Evolutionary conservation across 257 asterid genomes (phyloP).

Genomic region (Rhazya stricta): DNA sequence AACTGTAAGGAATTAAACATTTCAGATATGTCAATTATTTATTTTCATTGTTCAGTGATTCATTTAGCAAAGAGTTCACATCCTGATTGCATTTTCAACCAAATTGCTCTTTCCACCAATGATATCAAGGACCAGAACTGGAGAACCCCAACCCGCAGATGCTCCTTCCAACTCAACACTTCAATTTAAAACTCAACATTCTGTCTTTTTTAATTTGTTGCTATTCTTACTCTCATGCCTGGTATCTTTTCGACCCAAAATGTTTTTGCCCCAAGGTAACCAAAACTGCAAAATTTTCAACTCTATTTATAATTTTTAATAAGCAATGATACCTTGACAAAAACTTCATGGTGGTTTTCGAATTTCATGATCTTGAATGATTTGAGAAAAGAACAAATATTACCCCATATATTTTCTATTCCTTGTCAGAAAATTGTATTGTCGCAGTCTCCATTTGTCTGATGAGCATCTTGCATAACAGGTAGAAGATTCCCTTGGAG

Average conservation of each 20-base stretch:
- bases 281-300: no score
- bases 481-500: constrained; percentile 16
- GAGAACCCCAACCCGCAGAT: no score
- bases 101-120: not conserved
- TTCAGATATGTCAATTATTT: not conserved
- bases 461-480: constrained; percentile 14
- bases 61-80: not conserved
- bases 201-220: no score
- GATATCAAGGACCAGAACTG: no score
- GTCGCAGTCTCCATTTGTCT: not conserved
- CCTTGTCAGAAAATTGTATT: not conserved
- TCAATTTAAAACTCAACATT: no score
- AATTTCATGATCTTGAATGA: not conserved
- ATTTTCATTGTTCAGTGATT: not conserved
- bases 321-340: not conserved
- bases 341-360: not conserved
- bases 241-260: no score
- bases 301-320: not conserved
- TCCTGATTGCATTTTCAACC: not conserved
- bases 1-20: not conserved
- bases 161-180: no score
- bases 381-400: not conserved
- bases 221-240: no score
- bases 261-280: no score
- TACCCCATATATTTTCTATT: not conserved